phyloP scores from a whole-genome alignment of 2,329 filamentous ascomycete species.

The Beauveria pseudobassiana region DNA sequence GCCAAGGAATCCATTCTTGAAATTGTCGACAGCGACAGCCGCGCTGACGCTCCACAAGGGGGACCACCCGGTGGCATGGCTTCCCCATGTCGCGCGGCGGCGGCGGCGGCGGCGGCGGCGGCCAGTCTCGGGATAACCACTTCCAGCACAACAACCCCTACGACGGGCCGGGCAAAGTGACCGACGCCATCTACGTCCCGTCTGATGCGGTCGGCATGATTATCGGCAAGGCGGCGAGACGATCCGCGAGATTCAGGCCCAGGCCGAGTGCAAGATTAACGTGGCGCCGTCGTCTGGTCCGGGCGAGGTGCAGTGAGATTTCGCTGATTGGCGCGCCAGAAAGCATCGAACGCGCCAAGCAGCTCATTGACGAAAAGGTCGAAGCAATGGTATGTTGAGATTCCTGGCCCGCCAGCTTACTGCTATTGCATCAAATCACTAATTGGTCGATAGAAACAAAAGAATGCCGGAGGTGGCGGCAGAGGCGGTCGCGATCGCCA shows the following conservation, averaged over 20 bases:
- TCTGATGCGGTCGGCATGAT: conserved; percentile 95
- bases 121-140: conserved; percentile 17
- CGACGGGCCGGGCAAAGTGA: conserved; percentile 58
- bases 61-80: conserved; percentile 26
- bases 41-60: conserved; percentile 38
- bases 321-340: conserved; percentile 72
- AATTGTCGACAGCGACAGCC: conserved; percentile 86
- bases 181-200: conserved; percentile 76
- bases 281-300: conserved; percentile 75
- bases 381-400: conserved; percentile 66
- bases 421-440: conserved; percentile 16
- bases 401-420: neutral
- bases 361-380: conserved; percentile 84
- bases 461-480: conserved; percentile 37
- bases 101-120: neutral
- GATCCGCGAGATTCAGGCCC: conserved; percentile 87
- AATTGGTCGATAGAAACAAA: conserved; percentile 39
- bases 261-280: conserved; percentile 89
- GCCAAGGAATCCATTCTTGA: conserved; percentile 88
- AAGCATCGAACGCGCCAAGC: conserved; percentile 73
- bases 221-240: conserved; percentile 90
- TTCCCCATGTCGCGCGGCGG: conserved; percentile 1
- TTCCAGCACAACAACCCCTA: conserved; percentile 29
- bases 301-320: conserved; percentile 73
- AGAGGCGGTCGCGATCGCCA: conserved; percentile 31